Conservation (phyloP, 768 basidiomycete species). For the Kwoniella shandongensis region DNA sequence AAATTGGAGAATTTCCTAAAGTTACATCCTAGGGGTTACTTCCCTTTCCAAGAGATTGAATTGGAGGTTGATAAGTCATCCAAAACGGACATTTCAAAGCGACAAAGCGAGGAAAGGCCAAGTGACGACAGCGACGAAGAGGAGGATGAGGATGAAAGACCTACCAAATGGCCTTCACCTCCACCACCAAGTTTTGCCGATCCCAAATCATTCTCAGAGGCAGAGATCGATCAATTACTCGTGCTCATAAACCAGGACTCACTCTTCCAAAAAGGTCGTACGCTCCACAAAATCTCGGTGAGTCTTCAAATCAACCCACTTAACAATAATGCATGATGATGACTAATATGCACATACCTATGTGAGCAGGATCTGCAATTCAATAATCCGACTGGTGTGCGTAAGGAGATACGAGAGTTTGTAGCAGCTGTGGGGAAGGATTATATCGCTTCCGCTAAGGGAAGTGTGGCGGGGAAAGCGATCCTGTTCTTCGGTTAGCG, state of each 20-base stretch:
- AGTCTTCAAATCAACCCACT: constrained; percentile 5
- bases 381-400: constrained; percentile 19
- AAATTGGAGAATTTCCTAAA: constrained; percentile 70
- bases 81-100: too few relatives aligned
- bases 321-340: neutral
- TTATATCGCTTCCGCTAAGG: constrained; percentile 20
- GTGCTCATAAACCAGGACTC: constrained; percentile 17
- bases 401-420: constrained; percentile 34
- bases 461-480: constrained; percentile 9
- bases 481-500: constrained; percentile 24
- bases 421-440: constrained; percentile 46
- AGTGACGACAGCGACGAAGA: constrained; percentile 24
- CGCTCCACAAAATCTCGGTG: constrained; percentile 28
- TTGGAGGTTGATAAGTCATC: neutral
- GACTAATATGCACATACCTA: neutral
- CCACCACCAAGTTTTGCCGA: constrained; percentile 53
- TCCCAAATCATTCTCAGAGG: constrained; percentile 30
- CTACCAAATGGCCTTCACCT: constrained; percentile 38
- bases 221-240: constrained; percentile 20
- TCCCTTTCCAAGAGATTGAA: constrained; percentile 63
- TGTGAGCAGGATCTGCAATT: constrained; percentile 34
- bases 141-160: constrained; percentile 24
- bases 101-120: neutral
- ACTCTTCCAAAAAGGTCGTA: neutral
- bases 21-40: constrained; percentile 54